Percentiles rank a stretch among this genome's conserved stretches.
These are phyloP conservation scores for Antrodiella citrinella DNA, from an alignment of 768 basidiomycete species.

Conservation along the genomic window DNA sequence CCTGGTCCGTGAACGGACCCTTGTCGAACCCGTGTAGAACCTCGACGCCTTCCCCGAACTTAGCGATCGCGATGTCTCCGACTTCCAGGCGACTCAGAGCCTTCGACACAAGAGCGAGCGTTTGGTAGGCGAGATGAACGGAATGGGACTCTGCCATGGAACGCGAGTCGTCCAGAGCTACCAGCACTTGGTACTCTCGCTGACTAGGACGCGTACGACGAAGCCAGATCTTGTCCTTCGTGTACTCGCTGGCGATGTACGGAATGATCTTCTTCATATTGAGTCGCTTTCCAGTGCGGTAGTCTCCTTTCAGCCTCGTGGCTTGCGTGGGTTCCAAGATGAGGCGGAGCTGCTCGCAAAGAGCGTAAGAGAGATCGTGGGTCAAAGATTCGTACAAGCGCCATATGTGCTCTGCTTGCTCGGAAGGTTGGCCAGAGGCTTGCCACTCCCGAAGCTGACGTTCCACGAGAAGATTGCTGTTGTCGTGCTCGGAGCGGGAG, in stretches of 20 bases:
- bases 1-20: constrained; percentile 73
- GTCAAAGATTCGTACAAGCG: constrained; percentile 85
- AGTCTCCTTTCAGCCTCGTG: constrained; percentile 92
- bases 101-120: constrained; percentile 84
- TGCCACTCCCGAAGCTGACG: constrained; percentile 55
- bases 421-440: constrained; percentile 43
- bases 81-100: constrained; percentile 89
- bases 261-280: constrained; percentile 99
- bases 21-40: constrained; percentile 81
- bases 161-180: constrained; percentile 92
- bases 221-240: constrained; percentile 99
- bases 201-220: constrained; percentile 89
- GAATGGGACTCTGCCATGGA: constrained; percentile 94
- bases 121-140: constrained; percentile 89
- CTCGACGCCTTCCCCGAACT: constrained; percentile 85
- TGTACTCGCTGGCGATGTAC: constrained; percentile 97
- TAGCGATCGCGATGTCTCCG: constrained; percentile 88
- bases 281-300: constrained; percentile 92
- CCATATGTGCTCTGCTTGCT: constrained; percentile 75
- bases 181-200: constrained; percentile 90
- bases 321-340: constrained; percentile 94
- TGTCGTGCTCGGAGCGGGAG: constrained; percentile 20
- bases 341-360: constrained; percentile 94
- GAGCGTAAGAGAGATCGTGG: constrained; percentile 79
- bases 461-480: constrained; percentile 30